Evolutionary conservation across 1,139 yeast species (phyloP), one percentile per base, ranked within the genome.

Genomic region (Debaryomyces fabryi): DNA sequence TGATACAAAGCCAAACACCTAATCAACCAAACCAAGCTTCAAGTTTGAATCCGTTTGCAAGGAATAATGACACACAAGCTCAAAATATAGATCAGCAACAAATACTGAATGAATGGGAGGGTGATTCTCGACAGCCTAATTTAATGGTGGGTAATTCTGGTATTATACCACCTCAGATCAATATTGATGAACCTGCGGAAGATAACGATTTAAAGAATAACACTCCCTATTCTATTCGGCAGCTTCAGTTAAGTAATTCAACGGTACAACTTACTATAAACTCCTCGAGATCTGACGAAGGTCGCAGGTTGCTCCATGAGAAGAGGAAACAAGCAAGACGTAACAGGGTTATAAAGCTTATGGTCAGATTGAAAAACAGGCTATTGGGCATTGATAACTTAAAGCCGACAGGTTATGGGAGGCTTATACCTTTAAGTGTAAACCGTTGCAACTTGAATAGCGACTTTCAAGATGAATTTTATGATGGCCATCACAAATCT

Each of bases 401-500:
- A 18, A 79, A 82, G 1, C 78, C 83, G 6, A 78, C 96, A 0
- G 78, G 76, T 46, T 78, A 83, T 43, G 97, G 97, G 2, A 73
- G 98, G 52, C 72, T 76, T 32, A 79, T 92, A n/a, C 97, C 97
- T 0, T 63, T 92, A 12, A 60, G 78, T 1, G 61, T 81, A 13
- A 69, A 72, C 51, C 63, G 57, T 18, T 57, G 63, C 2, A 59
- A 58, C 7, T 62, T 67, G 16, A 71, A 72, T 48, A 54, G 52
- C 1, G 56, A 56, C 30, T 74, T 67, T 50, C 64, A 61, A 23
- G 69, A 65, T 39, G 61, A 58, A 10, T 66, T 56, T 46, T 72
- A 72, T 49, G 67, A 65, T 48, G 48, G 57, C 2, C 52, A 58
- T 9, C 52, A 52, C 16, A 63, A 61, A 35, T 59, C 64, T 1